Percentiles rank a stretch among this genome's conserved stretches.
Evolutionary conservation across 306 rosid genomes (phyloP).

Genomic region (Begonia fuchsioides): DNA sequence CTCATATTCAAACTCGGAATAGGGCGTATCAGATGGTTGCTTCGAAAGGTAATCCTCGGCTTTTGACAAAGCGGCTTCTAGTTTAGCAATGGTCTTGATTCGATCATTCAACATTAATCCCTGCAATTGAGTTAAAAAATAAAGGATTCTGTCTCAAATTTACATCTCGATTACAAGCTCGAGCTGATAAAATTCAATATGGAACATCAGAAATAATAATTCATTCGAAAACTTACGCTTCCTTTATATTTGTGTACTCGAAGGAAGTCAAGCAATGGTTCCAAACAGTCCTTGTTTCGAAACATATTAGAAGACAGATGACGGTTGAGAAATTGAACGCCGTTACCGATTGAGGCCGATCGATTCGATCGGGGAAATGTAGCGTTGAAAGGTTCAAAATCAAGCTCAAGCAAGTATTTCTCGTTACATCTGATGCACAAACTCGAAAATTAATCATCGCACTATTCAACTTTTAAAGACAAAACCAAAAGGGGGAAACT

Average conservation of each 20-base stretch:
- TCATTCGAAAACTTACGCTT: constrained; percentile 33
- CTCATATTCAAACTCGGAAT: constrained; percentile 73
- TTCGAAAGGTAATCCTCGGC: constrained; percentile 72
- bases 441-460: background rate
- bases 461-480: background rate
- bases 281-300: constrained; percentile 64
- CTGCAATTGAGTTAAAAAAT: constrained; percentile 12
- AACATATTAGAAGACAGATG: constrained; percentile 87
- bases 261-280: constrained; percentile 83
- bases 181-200: background rate
- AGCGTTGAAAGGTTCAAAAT: constrained; percentile 87
- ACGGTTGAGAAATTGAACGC: constrained; percentile 96
- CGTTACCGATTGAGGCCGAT: constrained; percentile 92
- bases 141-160: too few species aligned
- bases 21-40: constrained; percentile 34
- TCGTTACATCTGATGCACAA: constrained; percentile 23
- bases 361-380: constrained; percentile 71
- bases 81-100: constrained; percentile 43
- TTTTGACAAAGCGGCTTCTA: constrained; percentile 57
- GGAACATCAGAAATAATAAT: constrained; percentile 2
- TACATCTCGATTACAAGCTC: background rate
- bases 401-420: constrained; percentile 52
- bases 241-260: constrained; percentile 66
- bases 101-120: constrained; percentile 75
- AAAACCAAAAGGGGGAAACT: constrained; percentile 10